Conservation (phyloP, 1,284 basidiomycete species). For the Puccinia hordei region DNA sequence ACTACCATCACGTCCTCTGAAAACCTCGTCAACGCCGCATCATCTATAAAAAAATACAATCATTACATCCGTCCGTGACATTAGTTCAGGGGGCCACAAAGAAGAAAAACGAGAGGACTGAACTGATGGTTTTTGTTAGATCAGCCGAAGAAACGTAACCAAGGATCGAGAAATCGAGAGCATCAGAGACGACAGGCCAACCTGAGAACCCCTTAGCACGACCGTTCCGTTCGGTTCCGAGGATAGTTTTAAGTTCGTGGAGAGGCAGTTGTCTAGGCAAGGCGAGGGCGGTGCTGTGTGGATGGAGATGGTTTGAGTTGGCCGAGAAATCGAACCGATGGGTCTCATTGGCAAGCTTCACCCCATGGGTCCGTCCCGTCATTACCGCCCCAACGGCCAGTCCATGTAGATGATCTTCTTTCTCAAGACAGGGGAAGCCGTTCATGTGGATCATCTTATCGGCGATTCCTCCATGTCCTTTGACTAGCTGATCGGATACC, state of each 20-base stretch:
- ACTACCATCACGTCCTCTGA: conserved; percentile 15
- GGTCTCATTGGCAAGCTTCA: conserved; percentile 29
- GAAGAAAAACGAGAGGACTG: not conserved
- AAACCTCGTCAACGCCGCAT: conserved; percentile 26
- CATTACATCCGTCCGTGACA: not conserved
- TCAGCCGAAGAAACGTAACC: conserved; percentile 89
- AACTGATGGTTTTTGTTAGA: conserved; percentile 79
- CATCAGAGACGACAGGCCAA: conserved; percentile 76
- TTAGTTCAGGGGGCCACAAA: not conserved
- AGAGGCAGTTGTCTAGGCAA: conserved; percentile 40
- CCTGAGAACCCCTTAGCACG: conserved; percentile 68
- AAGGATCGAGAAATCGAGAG: conserved; percentile 66
- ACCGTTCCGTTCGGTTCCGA: conserved; percentile 50
- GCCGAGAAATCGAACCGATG: conserved; percentile 12
- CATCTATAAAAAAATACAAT: not conserved
- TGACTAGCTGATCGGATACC: conserved; percentile 81
- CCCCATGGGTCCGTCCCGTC: conserved; percentile 50
- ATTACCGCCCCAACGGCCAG: conserved; percentile 68
- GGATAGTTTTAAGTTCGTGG: conserved; percentile 24
- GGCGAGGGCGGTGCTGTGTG: not conserved
- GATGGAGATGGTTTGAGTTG: not conserved
- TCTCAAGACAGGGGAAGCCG: conserved; percentile 87
- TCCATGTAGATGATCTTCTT: conserved; percentile 86
- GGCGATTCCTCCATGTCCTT: conserved; percentile 84
- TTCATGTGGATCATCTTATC: conserved; percentile 97